Evolutionary conservation across 306 rosid genomes (phyloP).

Genomic region (Sesbania bispinosa): DNA sequence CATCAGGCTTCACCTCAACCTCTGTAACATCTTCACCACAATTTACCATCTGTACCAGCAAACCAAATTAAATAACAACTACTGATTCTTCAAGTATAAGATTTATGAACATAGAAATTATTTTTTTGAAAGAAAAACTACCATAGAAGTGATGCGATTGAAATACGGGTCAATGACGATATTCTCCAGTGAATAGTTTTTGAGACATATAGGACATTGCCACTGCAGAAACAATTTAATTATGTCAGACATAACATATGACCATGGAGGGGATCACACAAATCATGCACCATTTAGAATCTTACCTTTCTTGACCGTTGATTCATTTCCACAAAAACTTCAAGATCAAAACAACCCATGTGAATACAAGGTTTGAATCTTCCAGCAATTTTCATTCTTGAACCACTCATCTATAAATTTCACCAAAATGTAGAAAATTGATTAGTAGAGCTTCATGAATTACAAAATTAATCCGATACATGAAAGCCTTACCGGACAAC

Average conservation of each 20-base stretch:
- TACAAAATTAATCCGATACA: not conserved
- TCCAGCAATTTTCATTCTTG: slow-evolving; percentile 98
- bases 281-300: not conserved
- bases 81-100: not conserved
- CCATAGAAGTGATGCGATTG: slow-evolving; percentile 75
- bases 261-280: not conserved
- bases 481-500: slow-evolving; percentile 79
- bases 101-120: not conserved
- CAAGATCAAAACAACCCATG: slow-evolving; percentile 99
- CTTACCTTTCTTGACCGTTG: slow-evolving; percentile 96
- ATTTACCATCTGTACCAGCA: slow-evolving; percentile 60
- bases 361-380: slow-evolving; percentile 95
- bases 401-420: slow-evolving; percentile 84
- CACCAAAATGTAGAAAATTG: slow-evolving; percentile 29
- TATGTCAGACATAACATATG: slow-evolving; percentile 20
- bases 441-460: slow-evolving; percentile 4
- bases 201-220: slow-evolving; percentile 98
- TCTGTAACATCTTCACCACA: slow-evolving; percentile 94
- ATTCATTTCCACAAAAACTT: slow-evolving; percentile 89
- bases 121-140: slow-evolving; percentile 32
- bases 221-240: slow-evolving; percentile 75
- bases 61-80: slow-evolving; percentile 16
- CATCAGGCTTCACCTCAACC: slow-evolving; percentile 96
- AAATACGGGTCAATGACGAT: slow-evolving; percentile 88
- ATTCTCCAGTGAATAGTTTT: slow-evolving; percentile 86